A percentile compares a stretch with the other conserved stretches of the same genome.
Conservation (phyloP, 495 filamentous ascomycete genomes). For the Thermochaetoides thermophila region DNA sequence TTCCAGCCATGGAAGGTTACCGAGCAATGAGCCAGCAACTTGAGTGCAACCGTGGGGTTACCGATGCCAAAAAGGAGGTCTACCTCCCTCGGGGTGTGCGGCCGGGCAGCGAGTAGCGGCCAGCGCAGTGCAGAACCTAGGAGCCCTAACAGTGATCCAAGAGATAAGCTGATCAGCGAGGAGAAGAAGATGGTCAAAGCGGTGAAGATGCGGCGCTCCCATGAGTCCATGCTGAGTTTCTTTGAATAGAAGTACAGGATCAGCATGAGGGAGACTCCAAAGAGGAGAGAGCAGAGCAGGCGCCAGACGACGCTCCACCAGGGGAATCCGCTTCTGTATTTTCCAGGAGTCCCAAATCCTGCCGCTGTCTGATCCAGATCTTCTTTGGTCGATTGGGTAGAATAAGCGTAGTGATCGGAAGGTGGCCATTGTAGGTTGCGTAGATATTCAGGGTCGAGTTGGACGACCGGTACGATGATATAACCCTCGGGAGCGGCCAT, state of each 20-base stretch:
- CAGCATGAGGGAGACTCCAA: neutral
- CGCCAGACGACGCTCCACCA: neutral
- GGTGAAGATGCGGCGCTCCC: neutral
- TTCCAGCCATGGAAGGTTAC: no score
- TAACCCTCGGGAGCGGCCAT: no score
- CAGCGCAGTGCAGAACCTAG: neutral
- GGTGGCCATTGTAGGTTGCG: no score
- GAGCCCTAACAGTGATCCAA: conserved; percentile 1
- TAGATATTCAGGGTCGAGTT: no score
- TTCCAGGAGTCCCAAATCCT: no score
- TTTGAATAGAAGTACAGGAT: neutral
- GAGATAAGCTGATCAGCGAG: neutral
- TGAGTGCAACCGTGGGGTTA: neutral
- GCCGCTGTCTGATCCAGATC: conserved; percentile 4
- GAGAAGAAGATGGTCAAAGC: neutral
- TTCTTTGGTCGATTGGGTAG: no score
- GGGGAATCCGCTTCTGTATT: neutral
- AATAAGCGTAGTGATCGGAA: no score
- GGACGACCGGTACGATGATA: no score
- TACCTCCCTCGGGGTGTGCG: neutral
- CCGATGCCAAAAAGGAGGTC: neutral
- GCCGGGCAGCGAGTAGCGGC: neutral
- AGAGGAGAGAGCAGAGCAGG: neutral
- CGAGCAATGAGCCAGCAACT: neutral
- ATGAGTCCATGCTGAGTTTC: neutral